Evolutionary conservation across 1,284 basidiomycete species (phyloP).

Genomic region (Ganoderma resinaceum): DNA sequence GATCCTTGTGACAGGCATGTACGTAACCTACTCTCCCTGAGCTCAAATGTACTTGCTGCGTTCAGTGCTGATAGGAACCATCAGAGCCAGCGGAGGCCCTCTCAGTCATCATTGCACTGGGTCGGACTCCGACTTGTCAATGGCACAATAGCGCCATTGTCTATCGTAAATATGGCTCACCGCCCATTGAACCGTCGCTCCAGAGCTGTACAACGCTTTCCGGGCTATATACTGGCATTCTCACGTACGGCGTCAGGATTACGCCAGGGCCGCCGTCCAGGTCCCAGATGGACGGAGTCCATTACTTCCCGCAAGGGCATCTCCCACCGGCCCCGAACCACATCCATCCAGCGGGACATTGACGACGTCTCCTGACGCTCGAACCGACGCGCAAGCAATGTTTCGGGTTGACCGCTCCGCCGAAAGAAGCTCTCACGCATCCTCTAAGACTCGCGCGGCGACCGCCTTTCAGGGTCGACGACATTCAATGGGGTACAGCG

Average conservation of each 20-base stretch:
- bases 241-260: slow-evolving; percentile 15
- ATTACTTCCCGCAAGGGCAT: slow-evolving; percentile 7
- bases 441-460: slow-evolving; percentile 23
- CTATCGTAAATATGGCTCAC: slow-evolving; percentile 7
- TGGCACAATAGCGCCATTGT: not conserved
- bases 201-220: not conserved
- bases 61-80: not conserved
- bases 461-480: slow-evolving; percentile 25
- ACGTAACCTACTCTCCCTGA: not conserved
- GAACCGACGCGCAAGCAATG: slow-evolving; percentile 12
- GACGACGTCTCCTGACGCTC: slow-evolving; percentile 12
- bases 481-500: slow-evolving; percentile 14
- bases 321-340: slow-evolving; percentile 22
- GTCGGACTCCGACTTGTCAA: not conserved
- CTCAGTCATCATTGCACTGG: not conserved
- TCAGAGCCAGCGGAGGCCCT: not conserved
- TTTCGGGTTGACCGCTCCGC: slow-evolving; percentile 3
- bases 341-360: slow-evolving; percentile 12
- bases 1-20: not conserved
- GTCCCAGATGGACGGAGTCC: slow-evolving; percentile 13
- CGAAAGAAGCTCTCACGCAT: slow-evolving; percentile 19
- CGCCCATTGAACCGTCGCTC: not conserved
- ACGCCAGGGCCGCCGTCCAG: slow-evolving; percentile 19
- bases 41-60: not conserved
- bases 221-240: not conserved